Evolutionary conservation across 2,329 filamentous ascomycete genomes (phyloP), one percentile per base, ranked within the genome.

Genomic region (Rhynchosporium secalis): DNA sequence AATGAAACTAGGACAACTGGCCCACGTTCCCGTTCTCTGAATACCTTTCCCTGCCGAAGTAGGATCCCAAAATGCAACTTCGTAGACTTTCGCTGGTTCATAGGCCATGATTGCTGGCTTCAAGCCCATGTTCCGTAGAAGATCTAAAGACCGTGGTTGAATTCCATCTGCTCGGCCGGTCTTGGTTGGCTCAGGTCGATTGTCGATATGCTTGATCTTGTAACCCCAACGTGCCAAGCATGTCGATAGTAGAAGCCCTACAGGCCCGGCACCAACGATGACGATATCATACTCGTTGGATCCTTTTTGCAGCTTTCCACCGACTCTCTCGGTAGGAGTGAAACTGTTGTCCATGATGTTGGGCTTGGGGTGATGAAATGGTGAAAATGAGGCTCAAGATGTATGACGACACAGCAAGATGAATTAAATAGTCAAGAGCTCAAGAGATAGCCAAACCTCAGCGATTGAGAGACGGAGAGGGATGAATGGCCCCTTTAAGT

Each of bases 141-240:
- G 83, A 70, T 96, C 92, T 29, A 96, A 81, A 0, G 92, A 96
- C 45, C 93, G 87, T 43, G 92, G 92, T 78, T 96, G 92, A 62
- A 97, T 96, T 65, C 92, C 92, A 76, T 96, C 92, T 61, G 92
- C 93, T 67, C 92, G 90, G 58, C 92, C 92, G 26, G 92, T 96
- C 2, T 86, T 79, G 12, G 92, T 96, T 15, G 92, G 92, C 72
- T 94, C 90, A 2, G 91, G 81, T 63, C 92, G 84, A 77, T 96
- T 96, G 78, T 96, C 93, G 73, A 96, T 92, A 77, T 96, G 92
- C 80, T 94, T 96, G 76, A 97, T 91, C 75, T 86, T 92, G 81
- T 96, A 97, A 26, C 93, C 93, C 91, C 92, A 96, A 79, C 92
- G 83, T 64, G 91, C 90, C 65, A 97, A 83, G 74, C 90, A 94